phyloP scores from a whole-genome alignment of 208 protist species.

The Wallacemonas sp. region DNA sequence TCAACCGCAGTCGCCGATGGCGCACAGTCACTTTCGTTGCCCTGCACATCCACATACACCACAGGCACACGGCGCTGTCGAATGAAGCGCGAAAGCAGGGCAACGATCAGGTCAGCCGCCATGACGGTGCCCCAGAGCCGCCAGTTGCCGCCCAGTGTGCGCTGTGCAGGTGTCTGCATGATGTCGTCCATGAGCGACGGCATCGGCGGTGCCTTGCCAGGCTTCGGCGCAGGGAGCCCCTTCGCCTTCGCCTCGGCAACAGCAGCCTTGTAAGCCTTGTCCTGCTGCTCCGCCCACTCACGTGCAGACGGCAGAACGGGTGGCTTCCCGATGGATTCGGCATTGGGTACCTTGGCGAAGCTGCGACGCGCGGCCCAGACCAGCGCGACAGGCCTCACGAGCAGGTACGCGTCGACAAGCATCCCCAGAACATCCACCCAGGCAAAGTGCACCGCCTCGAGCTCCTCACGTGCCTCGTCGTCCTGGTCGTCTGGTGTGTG shows the following conservation, averaged over 20 bases:
- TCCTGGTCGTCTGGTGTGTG: conserved; percentile 3
- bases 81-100: conserved; percentile 51
- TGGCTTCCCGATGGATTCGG: conserved; percentile 14
- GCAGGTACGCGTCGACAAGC: conserved; percentile 57
- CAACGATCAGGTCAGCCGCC: conserved; percentile 49
- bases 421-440: conserved; percentile 70
- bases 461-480: conserved; percentile 20
- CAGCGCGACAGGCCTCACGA: conserved; percentile 70
- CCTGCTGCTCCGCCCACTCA: conserved; percentile 6
- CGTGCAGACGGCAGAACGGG: conserved; percentile 15
- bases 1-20: neutral
- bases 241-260: conserved; percentile 11
- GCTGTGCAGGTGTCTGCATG: conserved; percentile 29
- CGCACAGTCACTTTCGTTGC: too few relatives aligned
- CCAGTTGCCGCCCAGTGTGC: conserved; percentile 57
- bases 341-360: conserved; percentile 24
- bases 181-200: conserved; percentile 14
- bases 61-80: conserved; percentile 61
- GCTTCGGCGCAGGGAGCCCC: neutral
- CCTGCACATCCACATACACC: conserved; percentile 47
- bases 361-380: conserved; percentile 39
- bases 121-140: conserved; percentile 45
- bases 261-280: conserved; percentile 13
- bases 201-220: conserved; percentile 8
- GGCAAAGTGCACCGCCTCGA: conserved; percentile 49